These are phyloP conservation scores for Yarrowia deformans DNA, from an alignment of 805 yeast genomes.

Conservation along the genomic window DNA sequence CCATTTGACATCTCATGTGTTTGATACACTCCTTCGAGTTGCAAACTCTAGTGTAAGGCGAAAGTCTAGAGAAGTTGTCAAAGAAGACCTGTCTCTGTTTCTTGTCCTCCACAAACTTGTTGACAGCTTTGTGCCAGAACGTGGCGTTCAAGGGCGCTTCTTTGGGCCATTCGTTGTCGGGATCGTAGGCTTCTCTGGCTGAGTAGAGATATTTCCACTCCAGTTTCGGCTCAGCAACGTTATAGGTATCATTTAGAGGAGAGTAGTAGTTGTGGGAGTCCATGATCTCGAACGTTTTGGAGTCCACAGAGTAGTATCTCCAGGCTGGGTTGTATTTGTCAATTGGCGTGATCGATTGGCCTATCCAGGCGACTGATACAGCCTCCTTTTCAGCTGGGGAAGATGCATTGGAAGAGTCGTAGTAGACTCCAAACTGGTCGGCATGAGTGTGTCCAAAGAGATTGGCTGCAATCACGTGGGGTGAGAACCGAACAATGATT, in stretches of 20 bases:
- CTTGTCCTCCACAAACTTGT: conserved; percentile 52
- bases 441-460: conserved; percentile 76
- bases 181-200: conserved; percentile 49
- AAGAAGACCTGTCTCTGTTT: conserved; percentile 18
- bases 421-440: conserved; percentile 69
- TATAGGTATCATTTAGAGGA: conserved; percentile 61
- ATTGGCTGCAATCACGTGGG: conserved; percentile 69
- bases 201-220: conserved; percentile 68
- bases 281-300: conserved; percentile 64
- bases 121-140: conserved; percentile 60
- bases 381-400: conserved; percentile 49
- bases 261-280: conserved; percentile 66
- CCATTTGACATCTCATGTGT: conserved; percentile 10
- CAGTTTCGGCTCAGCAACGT: conserved; percentile 52
- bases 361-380: conserved; percentile 66
- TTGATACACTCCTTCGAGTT: conserved; percentile 1
- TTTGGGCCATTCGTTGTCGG: conserved; percentile 66
- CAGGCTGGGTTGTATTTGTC: conserved; percentile 69
- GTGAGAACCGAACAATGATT: conserved; percentile 70
- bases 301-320: conserved; percentile 74
- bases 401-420: conserved; percentile 54
- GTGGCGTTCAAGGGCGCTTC: conserved; percentile 68
- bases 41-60: conserved; percentile 10
- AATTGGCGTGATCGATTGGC: conserved; percentile 71
- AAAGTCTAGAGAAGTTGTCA: conserved; percentile 7